phyloP scores from a whole-genome alignment of 306 rosid genomes.

The Neltuma alba region DNA sequence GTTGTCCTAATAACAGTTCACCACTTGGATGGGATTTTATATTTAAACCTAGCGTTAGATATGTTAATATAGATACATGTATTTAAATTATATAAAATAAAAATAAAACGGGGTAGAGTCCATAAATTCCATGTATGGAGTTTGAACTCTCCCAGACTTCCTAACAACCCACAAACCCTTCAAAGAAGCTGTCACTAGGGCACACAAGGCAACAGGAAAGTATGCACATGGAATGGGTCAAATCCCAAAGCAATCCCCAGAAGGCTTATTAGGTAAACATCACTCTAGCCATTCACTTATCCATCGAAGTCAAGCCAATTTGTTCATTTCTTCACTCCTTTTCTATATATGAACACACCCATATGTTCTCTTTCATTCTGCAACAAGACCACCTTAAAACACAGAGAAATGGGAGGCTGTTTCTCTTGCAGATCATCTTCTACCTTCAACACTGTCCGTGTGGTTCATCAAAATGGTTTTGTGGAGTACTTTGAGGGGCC shows the following conservation, averaged over 20 bases:
- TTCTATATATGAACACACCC: not conserved
- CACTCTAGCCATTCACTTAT: conserved; percentile 3
- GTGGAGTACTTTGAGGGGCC: conserved; percentile 71
- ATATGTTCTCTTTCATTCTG: conserved; percentile 7
- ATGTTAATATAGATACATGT: too few species aligned
- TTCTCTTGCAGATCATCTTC: conserved; percentile 50
- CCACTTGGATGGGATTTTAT: too few species aligned
- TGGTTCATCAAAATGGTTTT: conserved; percentile 78
- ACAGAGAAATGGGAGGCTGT: conserved; percentile 69
- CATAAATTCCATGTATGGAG: too few species aligned
- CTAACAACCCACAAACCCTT: not conserved
- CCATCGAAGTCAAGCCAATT: conserved; percentile 32
- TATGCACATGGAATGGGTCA: conserved; percentile 27
- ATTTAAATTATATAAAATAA: too few species aligned
- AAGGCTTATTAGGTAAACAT: conserved; percentile 18
- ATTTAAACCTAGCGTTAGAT: too few species aligned
- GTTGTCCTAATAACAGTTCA: too few species aligned
- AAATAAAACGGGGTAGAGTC: too few species aligned
- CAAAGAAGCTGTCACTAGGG: not conserved
- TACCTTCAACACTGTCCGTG: conserved; percentile 39
- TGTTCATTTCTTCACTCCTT: not conserved
- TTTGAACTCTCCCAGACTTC: too few species aligned
- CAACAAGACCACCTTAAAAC: not conserved
- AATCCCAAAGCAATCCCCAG: not conserved
- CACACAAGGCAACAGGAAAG: not conserved